These are phyloP conservation scores for Colletotrichum ledebouriae DNA, from an alignment of 2,329 filamentous ascomycete species.

Conservation along the genomic window DNA sequence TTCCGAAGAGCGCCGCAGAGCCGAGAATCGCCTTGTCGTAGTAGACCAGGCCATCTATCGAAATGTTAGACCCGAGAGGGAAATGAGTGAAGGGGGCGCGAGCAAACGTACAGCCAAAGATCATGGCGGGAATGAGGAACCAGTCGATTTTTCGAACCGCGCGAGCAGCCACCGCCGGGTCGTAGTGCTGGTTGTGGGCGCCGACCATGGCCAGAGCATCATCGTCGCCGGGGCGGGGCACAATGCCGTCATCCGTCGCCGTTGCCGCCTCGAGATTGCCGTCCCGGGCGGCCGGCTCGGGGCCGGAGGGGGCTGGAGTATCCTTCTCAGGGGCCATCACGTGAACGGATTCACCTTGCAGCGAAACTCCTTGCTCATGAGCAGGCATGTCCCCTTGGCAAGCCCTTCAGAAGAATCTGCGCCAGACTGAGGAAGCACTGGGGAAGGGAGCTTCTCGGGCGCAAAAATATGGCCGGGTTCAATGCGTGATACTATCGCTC, in stretches of 20 bases:
- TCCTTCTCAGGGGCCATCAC: slow-evolving; percentile 33
- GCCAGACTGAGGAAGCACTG: too few species aligned
- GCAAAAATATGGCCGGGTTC: too few species aligned
- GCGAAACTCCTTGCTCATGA: slow-evolving; percentile 1
- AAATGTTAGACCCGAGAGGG: slow-evolving; percentile 1
- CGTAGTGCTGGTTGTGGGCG: slow-evolving; percentile 65
- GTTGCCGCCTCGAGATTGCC: slow-evolving; percentile 11
- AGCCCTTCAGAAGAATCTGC: too few species aligned
- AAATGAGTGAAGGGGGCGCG: neutral
- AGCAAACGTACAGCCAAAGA: slow-evolving; percentile 57
- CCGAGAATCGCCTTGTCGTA: slow-evolving; percentile 78
- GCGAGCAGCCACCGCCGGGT: slow-evolving; percentile 66
- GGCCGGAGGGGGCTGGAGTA: slow-evolving; percentile 9
- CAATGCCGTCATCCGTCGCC: neutral
- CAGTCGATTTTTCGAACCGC: slow-evolving; percentile 76
- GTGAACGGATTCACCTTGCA: neutral
- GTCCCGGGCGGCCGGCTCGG: slow-evolving; percentile 6
- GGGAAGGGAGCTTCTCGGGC: too few species aligned
- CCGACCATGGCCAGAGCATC: slow-evolving; percentile 71
- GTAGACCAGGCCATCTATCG: slow-evolving; percentile 57
- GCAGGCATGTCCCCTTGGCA: neutral
- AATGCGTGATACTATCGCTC: too few species aligned
- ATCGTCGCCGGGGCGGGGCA: slow-evolving; percentile 51
- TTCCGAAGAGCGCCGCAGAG: slow-evolving; percentile 79
- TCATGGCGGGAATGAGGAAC: slow-evolving; percentile 78